These are phyloP conservation scores for Tolypocladium capitatum DNA, from an alignment of 2,329 filamentous ascomycete genomes.

Conservation along the genomic window DNA sequence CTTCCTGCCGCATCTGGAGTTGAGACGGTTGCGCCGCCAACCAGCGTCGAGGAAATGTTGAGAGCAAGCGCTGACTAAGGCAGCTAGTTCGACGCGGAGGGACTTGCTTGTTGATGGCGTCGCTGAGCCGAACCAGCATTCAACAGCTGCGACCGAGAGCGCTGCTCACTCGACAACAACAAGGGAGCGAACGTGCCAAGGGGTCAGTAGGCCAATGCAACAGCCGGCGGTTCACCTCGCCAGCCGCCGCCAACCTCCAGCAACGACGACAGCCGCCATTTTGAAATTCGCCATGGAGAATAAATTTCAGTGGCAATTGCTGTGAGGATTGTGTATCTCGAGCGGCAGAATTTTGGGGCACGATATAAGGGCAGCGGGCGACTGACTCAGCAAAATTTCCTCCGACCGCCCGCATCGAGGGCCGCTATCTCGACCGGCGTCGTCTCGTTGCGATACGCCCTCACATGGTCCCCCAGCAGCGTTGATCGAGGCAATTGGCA, in stretches of 20 bases:
- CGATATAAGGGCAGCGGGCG: slow-evolving; percentile 24
- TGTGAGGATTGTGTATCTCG: slow-evolving; percentile 26
- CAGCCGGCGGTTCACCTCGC: not conserved
- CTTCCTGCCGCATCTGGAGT: not conserved
- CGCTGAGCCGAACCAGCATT: not conserved
- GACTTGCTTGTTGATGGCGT: not conserved
- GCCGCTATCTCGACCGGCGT: slow-evolving; percentile 1
- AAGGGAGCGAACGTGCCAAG: not conserved
- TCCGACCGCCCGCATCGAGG: slow-evolving; percentile 17
- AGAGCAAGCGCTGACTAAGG: not conserved
- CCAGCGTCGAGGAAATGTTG: not conserved
- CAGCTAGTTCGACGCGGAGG: no score
- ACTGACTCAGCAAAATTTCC: slow-evolving; percentile 31
- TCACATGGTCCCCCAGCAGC: slow-evolving; percentile 10
- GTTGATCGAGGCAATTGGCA: slow-evolving; percentile 18
- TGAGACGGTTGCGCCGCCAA: not conserved
- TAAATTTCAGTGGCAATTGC: slow-evolving; percentile 3
- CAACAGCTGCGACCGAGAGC: not conserved
- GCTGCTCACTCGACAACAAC: not conserved
- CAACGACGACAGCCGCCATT: not conserved
- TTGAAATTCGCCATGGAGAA: slow-evolving; percentile 4
- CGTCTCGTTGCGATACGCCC: slow-evolving; percentile 5
- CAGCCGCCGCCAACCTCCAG: not conserved
- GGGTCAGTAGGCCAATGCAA: not conserved
- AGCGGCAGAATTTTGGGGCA: slow-evolving; percentile 23